These are phyloP conservation scores for Pugionium cornutum DNA, from an alignment of 345 rosid species.

Conservation along the genomic window DNA sequence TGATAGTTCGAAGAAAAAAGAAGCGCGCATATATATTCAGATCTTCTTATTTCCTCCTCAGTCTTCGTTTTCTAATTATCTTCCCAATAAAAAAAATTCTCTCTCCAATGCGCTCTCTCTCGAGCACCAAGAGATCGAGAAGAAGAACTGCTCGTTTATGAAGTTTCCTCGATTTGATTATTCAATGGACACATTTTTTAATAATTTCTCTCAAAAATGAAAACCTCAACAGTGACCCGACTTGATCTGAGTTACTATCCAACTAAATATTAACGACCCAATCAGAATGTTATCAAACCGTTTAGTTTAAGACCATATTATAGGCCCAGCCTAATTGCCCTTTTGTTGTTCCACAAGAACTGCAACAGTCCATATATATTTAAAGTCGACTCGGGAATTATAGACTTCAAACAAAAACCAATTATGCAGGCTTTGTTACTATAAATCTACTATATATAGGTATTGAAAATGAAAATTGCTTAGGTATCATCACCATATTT, in stretches of 20 bases:
- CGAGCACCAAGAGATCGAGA: slow-evolving; percentile 41
- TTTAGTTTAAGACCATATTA: background rate
- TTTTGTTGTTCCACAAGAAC: no score
- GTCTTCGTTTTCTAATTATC: slow-evolving; percentile 4
- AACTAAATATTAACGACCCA: background rate
- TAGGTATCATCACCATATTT: no score
- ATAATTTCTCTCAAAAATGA: background rate
- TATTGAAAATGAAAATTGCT: no score
- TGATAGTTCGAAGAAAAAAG: slow-evolving; percentile 32
- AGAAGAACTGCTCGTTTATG: slow-evolving; percentile 31
- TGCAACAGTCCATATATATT: no score
- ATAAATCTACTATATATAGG: no score
- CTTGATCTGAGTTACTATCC: background rate
- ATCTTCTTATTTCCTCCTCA: slow-evolving; percentile 27
- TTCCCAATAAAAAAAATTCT: slow-evolving; percentile 25
- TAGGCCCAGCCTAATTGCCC: no score
- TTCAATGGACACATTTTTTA: slow-evolving; percentile 3
- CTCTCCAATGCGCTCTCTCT: slow-evolving; percentile 25
- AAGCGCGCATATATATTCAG: slow-evolving; percentile 18
- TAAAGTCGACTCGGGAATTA: no score
- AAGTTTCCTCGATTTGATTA: slow-evolving; percentile 40
- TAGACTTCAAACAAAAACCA: no score
- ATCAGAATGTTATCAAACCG: background rate
- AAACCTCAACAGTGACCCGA: background rate
- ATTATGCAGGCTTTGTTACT: no score